These are phyloP conservation scores for Epicoccum nigrum DNA, from an alignment of 2,329 filamentous ascomycete species.

Conservation along the genomic window DNA sequence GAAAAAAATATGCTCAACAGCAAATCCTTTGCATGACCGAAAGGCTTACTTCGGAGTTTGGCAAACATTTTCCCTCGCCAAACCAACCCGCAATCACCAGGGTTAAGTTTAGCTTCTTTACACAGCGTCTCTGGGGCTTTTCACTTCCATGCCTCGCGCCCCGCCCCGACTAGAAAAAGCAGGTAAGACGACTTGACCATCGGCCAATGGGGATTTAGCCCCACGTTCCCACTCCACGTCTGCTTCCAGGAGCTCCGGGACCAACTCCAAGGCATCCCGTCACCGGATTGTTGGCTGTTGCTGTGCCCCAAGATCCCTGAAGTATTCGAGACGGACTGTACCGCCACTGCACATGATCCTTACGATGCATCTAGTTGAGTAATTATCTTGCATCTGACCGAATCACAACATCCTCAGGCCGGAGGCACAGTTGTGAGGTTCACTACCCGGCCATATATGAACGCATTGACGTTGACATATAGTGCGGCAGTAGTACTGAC, in stretches of 20 bases:
- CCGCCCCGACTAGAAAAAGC: conserved; percentile 26
- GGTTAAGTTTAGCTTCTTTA: conserved; percentile 37
- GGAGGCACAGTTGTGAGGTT: conserved; percentile 5
- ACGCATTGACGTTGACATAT: conserved; percentile 11
- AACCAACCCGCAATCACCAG: conserved; percentile 17
- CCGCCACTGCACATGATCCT: conserved; percentile 35
- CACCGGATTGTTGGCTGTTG: conserved; percentile 33
- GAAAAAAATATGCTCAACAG: conserved; percentile 10
- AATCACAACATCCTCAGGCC: conserved; percentile 24
- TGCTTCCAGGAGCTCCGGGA: conserved; percentile 14
- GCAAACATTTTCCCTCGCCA: conserved; percentile 15
- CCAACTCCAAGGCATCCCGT: conserved; percentile 36
- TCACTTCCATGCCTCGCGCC: conserved; percentile 17
- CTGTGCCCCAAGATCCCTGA: conserved; percentile 28
- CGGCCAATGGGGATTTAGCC: conserved; percentile 4
- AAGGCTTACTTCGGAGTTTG: conserved; percentile 15
- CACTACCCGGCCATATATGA: conserved; percentile 6
- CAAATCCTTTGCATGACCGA: conserved; percentile 9
- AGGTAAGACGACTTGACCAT: conserved; percentile 31
- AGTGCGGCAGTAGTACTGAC: conserved; percentile 8
- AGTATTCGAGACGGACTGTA: conserved; percentile 16
- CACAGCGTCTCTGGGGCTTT: conserved; percentile 19
- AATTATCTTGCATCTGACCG: conserved; percentile 24
- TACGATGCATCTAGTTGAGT: conserved; percentile 33
- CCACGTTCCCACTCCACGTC: conserved; percentile 14